phyloP scores from a whole-genome alignment of 2,329 filamentous ascomycete species.

The Calycina herbarum region DNA sequence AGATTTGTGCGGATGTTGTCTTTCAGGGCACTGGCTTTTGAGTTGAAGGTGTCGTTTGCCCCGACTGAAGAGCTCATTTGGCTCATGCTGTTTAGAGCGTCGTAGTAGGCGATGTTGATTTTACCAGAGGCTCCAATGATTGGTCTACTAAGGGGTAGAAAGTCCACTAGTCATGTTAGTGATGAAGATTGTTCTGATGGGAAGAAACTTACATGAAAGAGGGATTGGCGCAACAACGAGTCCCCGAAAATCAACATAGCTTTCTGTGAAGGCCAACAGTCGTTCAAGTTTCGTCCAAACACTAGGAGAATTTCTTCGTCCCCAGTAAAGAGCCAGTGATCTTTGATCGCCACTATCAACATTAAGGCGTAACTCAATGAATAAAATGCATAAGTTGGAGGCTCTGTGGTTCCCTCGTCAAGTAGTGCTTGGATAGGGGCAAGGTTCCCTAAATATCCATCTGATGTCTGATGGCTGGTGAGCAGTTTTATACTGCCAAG shows the following conservation, averaged over 20 bases:
- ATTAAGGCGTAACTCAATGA: constrained; percentile 29
- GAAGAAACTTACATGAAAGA: constrained; percentile 20
- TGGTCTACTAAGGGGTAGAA: constrained; percentile 26
- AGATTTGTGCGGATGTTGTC: constrained; percentile 22
- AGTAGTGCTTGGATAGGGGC: constrained; percentile 26
- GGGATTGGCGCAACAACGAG: constrained; percentile 28
- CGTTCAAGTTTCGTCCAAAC: constrained; percentile 24
- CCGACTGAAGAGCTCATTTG: constrained; percentile 17
- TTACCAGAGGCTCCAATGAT: constrained; percentile 29
- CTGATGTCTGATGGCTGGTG: constrained; percentile 25
- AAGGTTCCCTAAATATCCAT: constrained; percentile 28
- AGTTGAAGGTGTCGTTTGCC: constrained; percentile 16
- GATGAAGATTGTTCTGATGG: background rate
- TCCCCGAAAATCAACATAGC: constrained; percentile 21
- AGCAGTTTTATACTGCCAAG: constrained; percentile 27
- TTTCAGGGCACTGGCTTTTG: constrained; percentile 20
- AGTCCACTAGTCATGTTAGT: constrained; percentile 23
- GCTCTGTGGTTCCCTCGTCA: constrained; percentile 18
- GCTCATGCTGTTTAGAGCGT: constrained; percentile 27
- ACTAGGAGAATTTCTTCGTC: constrained; percentile 15
- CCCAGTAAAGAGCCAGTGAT: constrained; percentile 30
- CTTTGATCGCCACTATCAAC: constrained; percentile 27
- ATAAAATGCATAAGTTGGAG: constrained; percentile 29
- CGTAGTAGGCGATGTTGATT: constrained; percentile 30
- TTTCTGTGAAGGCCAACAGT: constrained; percentile 22